A percentile compares a stretch with the other conserved stretches of the same genome.
phyloP scores from a whole-genome alignment of 106 monocot genomes.

The Dendrobium catenatum region DNA sequence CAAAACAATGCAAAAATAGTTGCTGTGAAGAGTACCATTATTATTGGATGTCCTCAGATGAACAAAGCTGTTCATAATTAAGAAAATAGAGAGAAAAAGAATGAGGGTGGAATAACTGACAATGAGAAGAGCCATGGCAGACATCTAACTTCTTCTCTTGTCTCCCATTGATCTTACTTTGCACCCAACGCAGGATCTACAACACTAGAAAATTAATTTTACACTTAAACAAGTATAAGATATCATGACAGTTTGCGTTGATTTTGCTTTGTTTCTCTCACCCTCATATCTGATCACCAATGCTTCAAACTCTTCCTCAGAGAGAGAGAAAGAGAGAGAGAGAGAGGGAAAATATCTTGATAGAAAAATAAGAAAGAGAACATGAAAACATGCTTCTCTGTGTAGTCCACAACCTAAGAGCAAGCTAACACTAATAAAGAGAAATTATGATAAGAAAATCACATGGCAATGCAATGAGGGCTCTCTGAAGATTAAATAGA shows the following conservation, averaged over 20 bases:
- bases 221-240: not conserved
- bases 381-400: not conserved
- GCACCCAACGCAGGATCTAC: constrained; percentile 15
- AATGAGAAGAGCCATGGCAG: not conserved
- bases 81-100: not conserved
- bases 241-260: not conserved
- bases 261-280: not conserved
- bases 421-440: not conserved
- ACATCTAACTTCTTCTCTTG: constrained; percentile 13
- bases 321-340: not conserved
- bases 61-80: not conserved
- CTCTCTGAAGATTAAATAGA: constrained; percentile 7
- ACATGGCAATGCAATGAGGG: not conserved
- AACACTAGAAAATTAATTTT: not conserved
- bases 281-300: constrained; percentile 13
- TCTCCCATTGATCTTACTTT: constrained; percentile 13
- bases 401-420: not conserved
- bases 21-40: no score
- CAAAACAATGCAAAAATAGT: not conserved
- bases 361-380: no score
- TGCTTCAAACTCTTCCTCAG: not conserved
- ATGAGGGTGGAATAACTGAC: not conserved
- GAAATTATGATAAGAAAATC: not conserved
- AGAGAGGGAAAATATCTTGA: not conserved
- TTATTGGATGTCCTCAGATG: no score